These are phyloP conservation scores for Scopulariopsis brevicaulis DNA, from an alignment of 2,329 filamentous ascomycete species.

Conservation along the genomic window DNA sequence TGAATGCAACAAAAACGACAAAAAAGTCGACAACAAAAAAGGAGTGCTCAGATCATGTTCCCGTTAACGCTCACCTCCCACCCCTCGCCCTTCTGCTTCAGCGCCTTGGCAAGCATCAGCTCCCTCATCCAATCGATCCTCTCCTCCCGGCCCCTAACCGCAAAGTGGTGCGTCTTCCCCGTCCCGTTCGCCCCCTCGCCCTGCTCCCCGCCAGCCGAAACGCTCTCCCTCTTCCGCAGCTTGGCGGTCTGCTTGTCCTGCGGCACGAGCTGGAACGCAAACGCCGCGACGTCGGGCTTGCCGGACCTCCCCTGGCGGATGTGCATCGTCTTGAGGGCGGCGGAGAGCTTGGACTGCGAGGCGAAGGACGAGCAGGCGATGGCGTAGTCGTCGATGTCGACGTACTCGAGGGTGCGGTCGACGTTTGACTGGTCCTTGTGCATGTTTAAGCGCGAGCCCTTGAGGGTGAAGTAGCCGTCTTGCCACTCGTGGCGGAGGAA, in stretches of 20 bases:
- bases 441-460: slow-evolving; percentile 63
- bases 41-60: slow-evolving; percentile 48
- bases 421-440: slow-evolving; percentile 49
- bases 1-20: not conserved
- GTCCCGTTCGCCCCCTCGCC: slow-evolving; percentile 44
- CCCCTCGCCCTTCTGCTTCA: slow-evolving; percentile 73
- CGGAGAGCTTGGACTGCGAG: slow-evolving; percentile 68
- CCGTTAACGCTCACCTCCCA: slow-evolving; percentile 77
- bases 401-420: slow-evolving; percentile 58
- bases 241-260: slow-evolving; percentile 44
- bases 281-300: slow-evolving; percentile 52
- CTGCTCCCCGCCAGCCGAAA: slow-evolving; percentile 17
- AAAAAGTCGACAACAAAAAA: slow-evolving; percentile 8
- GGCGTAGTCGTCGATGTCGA: slow-evolving; percentile 82
- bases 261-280: slow-evolving; percentile 78
- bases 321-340: slow-evolving; percentile 73
- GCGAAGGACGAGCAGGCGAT: slow-evolving; percentile 73
- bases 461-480: slow-evolving; percentile 80
- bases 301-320: slow-evolving; percentile 39
- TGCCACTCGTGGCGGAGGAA: slow-evolving; percentile 91
- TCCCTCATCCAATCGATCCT: slow-evolving; percentile 97
- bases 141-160: slow-evolving; percentile 76
- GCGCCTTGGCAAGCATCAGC: slow-evolving; percentile 80
- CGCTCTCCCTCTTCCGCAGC: slow-evolving; percentile 42
- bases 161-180: slow-evolving; percentile 87